Percentiles rank a stretch among this genome's conserved stretches.
These are phyloP conservation scores for Chaetomiaceae sp. DNA, from an alignment of 2,329 filamentous ascomycete species.

Conservation along the genomic window DNA sequence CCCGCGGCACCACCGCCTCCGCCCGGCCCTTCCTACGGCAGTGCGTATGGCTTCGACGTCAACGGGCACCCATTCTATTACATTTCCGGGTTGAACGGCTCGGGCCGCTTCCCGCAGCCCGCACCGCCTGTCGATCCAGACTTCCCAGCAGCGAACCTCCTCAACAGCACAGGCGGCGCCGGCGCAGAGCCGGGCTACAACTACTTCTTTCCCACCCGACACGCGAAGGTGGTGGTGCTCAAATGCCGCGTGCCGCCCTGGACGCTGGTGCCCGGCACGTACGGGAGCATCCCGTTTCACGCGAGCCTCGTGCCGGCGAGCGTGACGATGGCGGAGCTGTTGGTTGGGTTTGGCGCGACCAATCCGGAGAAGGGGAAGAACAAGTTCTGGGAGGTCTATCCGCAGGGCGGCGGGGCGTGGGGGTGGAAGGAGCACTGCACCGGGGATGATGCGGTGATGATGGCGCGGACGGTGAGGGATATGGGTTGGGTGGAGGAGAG, in stretches of 20 bases:
- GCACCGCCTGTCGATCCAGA: slow-evolving; percentile 38
- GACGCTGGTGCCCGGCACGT: slow-evolving; percentile 36
- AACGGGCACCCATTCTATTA: slow-evolving; percentile 11
- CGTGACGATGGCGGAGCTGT: slow-evolving; percentile 49
- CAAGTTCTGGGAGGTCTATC: slow-evolving; percentile 49
- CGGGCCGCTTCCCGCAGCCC: slow-evolving; percentile 36
- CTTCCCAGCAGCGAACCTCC: slow-evolving; percentile 48
- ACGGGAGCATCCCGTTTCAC: slow-evolving; percentile 42
- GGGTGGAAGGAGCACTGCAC: slow-evolving; percentile 47
- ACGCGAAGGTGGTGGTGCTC: slow-evolving; percentile 56
- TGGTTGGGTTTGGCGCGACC: slow-evolving; percentile 52
- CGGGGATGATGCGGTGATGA: slow-evolving; percentile 42
- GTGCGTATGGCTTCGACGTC: background rate
- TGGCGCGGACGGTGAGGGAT: slow-evolving; percentile 46
- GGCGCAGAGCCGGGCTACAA: slow-evolving; percentile 58
- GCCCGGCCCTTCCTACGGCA: background rate
- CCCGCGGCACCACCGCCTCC: background rate
- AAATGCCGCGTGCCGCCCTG: slow-evolving; percentile 46
- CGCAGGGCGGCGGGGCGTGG: slow-evolving; percentile 53
- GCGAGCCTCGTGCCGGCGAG: slow-evolving; percentile 47
- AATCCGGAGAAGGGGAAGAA: slow-evolving; percentile 49
- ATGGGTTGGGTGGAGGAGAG: slow-evolving; percentile 50
- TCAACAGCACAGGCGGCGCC: slow-evolving; percentile 50
- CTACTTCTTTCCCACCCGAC: slow-evolving; percentile 53
- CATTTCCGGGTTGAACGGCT: slow-evolving; percentile 24